These are phyloP conservation scores for Monosporascus sp. DNA, from an alignment of 2,329 filamentous ascomycete species.

Conservation along the genomic window DNA sequence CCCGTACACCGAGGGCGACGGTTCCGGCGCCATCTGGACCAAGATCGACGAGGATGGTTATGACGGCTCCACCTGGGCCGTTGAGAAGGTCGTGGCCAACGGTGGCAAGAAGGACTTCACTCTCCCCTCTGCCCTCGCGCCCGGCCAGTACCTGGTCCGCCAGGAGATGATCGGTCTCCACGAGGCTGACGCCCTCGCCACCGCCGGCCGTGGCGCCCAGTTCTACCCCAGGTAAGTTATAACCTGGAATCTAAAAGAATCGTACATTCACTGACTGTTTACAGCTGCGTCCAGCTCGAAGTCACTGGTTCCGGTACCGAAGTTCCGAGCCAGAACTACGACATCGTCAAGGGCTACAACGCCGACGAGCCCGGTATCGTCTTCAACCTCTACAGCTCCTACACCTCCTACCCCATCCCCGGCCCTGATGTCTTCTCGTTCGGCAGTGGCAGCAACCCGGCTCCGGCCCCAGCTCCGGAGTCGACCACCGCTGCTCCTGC, in stretches of 20 bases:
- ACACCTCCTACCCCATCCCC: slow-evolving; percentile 27
- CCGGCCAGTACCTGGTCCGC: slow-evolving; percentile 49
- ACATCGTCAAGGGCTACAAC: slow-evolving; percentile 50
- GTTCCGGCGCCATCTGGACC: slow-evolving; percentile 46
- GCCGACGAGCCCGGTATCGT: slow-evolving; percentile 51
- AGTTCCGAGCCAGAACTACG: slow-evolving; percentile 35
- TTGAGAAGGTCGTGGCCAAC: slow-evolving; percentile 40
- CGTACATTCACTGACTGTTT: no score
- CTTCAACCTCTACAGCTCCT: slow-evolving; percentile 49
- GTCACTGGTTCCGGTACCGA: slow-evolving; percentile 48
- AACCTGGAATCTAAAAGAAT: no score
- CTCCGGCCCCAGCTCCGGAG: neutral
- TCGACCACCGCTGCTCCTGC: neutral
- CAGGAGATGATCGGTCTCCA: slow-evolving; percentile 52
- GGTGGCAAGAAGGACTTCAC: slow-evolving; percentile 43
- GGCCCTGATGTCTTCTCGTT: slow-evolving; percentile 29
- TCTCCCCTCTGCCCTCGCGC: slow-evolving; percentile 38
- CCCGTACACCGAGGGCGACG: slow-evolving; percentile 33
- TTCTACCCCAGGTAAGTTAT: slow-evolving; percentile 39
- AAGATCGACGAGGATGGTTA: slow-evolving; percentile 33
- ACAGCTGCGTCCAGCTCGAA: slow-evolving; percentile 52
- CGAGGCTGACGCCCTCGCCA: slow-evolving; percentile 31
- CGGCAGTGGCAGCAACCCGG: slow-evolving; percentile 7
- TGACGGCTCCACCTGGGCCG: slow-evolving; percentile 36
- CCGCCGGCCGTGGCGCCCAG: slow-evolving; percentile 37